These are phyloP conservation scores for Aspergillus sp. DNA, from an alignment of 2,329 filamentous ascomycete species.

Conservation along the genomic window DNA sequence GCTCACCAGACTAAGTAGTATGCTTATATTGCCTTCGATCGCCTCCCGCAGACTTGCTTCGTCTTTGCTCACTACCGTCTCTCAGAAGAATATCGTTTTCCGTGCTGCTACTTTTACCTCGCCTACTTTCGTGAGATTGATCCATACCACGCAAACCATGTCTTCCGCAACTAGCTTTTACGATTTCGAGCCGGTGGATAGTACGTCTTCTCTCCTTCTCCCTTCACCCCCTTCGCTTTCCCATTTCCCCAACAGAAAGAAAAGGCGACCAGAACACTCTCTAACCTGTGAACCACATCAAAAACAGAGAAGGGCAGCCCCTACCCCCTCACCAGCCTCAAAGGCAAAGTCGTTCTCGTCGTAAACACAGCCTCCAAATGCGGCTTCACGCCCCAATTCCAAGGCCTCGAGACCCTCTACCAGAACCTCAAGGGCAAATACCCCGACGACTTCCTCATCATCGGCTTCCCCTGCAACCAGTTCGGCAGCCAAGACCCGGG, in stretches of 20 bases:
- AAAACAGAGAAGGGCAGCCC: constrained; percentile 68
- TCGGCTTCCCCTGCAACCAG: constrained; percentile 99
- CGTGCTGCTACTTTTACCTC: neutral
- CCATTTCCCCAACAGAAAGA: neutral
- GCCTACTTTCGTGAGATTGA: neutral
- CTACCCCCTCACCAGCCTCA: constrained; percentile 68
- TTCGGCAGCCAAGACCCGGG: constrained; percentile 90
- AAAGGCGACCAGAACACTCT: neutral
- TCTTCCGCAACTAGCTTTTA: constrained; percentile 58
- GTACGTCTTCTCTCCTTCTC: constrained; percentile 38
- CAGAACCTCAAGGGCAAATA: constrained; percentile 69
- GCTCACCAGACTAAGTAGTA: neutral
- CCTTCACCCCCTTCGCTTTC: neutral
- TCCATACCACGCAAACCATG: constrained; percentile 44
- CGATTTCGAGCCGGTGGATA: constrained; percentile 60
- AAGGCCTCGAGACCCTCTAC: constrained; percentile 86
- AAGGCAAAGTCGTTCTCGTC: constrained; percentile 90
- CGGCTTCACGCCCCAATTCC: constrained; percentile 96
- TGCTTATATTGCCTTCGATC: neutral
- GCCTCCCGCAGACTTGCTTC: neutral
- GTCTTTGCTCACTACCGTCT: neutral
- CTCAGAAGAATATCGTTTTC: neutral
- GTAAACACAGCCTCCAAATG: constrained; percentile 99
- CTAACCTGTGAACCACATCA: constrained; percentile 5
- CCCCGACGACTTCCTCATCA: constrained; percentile 75